A percentile compares a stretch with the other conserved stretches of the same genome.
Evolutionary conservation across 768 basidiomycete species (phyloP).

Genomic region (Russula virescens): DNA sequence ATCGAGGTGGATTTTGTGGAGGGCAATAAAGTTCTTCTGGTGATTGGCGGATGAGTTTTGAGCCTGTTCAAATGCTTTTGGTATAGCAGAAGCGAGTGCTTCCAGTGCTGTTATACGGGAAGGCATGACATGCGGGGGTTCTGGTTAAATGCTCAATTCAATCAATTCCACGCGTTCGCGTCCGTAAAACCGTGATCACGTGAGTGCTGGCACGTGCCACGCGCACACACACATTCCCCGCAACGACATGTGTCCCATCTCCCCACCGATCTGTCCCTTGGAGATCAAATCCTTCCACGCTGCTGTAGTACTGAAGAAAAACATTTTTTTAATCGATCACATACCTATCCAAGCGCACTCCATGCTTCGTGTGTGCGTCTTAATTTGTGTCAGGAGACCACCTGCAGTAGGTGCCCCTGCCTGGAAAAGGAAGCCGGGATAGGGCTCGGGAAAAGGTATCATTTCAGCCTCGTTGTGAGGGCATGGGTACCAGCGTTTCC

Average conservation of each 20-base stretch:
- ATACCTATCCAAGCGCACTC: not conserved
- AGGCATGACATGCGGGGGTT: not conserved
- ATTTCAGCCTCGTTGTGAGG: slow-evolving; percentile 23
- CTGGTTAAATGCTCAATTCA: too few relatives aligned
- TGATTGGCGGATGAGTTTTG: slow-evolving; percentile 74
- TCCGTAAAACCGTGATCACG: not conserved
- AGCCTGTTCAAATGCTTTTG: slow-evolving; percentile 74
- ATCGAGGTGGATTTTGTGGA: slow-evolving; percentile 72
- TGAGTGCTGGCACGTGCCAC: slow-evolving; percentile 2
- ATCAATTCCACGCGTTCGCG: too few relatives aligned
- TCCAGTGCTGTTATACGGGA: slow-evolving; percentile 31
- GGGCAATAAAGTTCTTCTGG: slow-evolving; percentile 79
- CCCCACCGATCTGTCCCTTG: too few relatives aligned
- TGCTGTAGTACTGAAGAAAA: not conserved
- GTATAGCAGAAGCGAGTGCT: slow-evolving; percentile 34
- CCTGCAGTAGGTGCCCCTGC: not conserved
- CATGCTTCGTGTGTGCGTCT: slow-evolving; percentile 2
- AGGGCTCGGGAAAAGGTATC: slow-evolving; percentile 13
- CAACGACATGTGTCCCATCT: too few relatives aligned
- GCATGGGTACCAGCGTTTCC: slow-evolving; percentile 25
- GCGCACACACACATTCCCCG: not conserved
- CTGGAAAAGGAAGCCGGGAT: slow-evolving; percentile 18
- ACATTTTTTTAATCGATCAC: not conserved
- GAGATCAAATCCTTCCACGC: not conserved
- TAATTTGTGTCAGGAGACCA: slow-evolving; percentile 14